Conservation (phyloP, 2,329 filamentous ascomycete species). For the Stromatinia cepivora region DNA sequence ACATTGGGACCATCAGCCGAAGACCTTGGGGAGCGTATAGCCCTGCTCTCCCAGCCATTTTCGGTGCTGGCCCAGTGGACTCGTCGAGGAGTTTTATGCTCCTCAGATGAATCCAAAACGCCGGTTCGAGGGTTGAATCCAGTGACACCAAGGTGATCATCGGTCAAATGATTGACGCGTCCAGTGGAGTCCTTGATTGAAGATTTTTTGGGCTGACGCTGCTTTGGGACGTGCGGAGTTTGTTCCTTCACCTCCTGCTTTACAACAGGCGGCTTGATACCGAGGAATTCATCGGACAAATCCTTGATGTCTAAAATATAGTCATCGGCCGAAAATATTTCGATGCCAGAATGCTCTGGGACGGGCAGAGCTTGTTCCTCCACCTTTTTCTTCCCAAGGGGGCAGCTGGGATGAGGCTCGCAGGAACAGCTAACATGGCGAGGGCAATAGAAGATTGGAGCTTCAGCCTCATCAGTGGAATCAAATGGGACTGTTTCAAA, state of each 20-base stretch:
- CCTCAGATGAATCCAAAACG: not conserved
- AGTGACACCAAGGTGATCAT: constrained; percentile 23
- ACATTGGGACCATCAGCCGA: not conserved
- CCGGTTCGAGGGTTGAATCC: constrained; percentile 26
- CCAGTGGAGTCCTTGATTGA: not conserved
- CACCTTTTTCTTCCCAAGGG: not conserved
- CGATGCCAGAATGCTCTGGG: not conserved
- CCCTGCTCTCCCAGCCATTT: constrained; percentile 8
- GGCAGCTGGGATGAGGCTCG: not conserved
- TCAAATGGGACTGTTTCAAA: constrained; percentile 7
- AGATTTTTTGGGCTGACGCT: not conserved
- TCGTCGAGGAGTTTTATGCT: not conserved
- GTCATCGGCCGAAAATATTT: not conserved
- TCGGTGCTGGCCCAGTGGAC: not conserved
- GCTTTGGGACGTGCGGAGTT: not conserved
- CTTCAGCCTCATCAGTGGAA: constrained; percentile 1
- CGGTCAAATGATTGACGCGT: not conserved
- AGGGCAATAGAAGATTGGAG: constrained; percentile 1
- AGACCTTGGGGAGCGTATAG: not conserved
- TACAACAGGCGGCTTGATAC: not conserved
- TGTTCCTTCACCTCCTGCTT: not conserved
- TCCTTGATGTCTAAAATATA: not conserved
- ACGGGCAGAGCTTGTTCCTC: not conserved
- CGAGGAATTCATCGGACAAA: not conserved
- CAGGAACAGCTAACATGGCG: not conserved